These are phyloP conservation scores for Aspergillus transmontanensis DNA, from an alignment of 2,329 filamentous ascomycete genomes.

Conservation along the genomic window DNA sequence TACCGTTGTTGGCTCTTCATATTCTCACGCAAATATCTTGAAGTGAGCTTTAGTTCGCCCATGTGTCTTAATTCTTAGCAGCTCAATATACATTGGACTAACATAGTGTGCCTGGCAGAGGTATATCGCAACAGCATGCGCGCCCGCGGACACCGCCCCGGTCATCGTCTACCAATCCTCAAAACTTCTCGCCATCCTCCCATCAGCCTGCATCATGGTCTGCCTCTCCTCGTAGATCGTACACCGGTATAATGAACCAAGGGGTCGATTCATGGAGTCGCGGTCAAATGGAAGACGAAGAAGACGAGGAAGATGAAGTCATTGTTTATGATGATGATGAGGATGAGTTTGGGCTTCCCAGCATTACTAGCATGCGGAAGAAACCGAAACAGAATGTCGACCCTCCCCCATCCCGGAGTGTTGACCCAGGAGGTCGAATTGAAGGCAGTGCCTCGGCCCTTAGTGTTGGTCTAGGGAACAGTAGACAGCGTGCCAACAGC, in stretches of 20 bases:
- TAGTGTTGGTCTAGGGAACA: slow-evolving; percentile 40
- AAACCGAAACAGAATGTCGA: slow-evolving; percentile 56
- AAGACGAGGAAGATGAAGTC: slow-evolving; percentile 67
- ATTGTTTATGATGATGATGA: slow-evolving; percentile 84
- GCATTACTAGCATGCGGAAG: slow-evolving; percentile 85
- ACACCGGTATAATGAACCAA: slow-evolving; percentile 78
- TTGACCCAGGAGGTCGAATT: slow-evolving; percentile 44
- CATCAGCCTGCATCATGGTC: slow-evolving; percentile 45
- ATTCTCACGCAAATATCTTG: slow-evolving; percentile 93
- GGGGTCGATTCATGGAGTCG: slow-evolving; percentile 79
- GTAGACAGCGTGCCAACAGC: slow-evolving; percentile 75
- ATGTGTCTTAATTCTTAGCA: background rate
- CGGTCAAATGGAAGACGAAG: slow-evolving; percentile 37
- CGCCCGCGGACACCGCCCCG: slow-evolving; percentile 74
- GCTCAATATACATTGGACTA: background rate
- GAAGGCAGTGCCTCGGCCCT: slow-evolving; percentile 28
- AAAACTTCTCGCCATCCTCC: slow-evolving; percentile 56
- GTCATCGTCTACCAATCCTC: slow-evolving; percentile 57
- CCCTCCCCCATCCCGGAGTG: slow-evolving; percentile 39
- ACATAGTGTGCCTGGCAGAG: slow-evolving; percentile 23
- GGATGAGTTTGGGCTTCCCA: slow-evolving; percentile 93
- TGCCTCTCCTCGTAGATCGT: slow-evolving; percentile 68
- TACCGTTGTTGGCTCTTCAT: slow-evolving; percentile 88
- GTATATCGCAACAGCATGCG: slow-evolving; percentile 48
- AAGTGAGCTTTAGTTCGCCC: slow-evolving; percentile 60